Percentiles rank a stretch among this genome's conserved stretches.
phyloP scores from a whole-genome alignment of 139 green algal genomes.

The Dunaliella primolecta region DNA sequence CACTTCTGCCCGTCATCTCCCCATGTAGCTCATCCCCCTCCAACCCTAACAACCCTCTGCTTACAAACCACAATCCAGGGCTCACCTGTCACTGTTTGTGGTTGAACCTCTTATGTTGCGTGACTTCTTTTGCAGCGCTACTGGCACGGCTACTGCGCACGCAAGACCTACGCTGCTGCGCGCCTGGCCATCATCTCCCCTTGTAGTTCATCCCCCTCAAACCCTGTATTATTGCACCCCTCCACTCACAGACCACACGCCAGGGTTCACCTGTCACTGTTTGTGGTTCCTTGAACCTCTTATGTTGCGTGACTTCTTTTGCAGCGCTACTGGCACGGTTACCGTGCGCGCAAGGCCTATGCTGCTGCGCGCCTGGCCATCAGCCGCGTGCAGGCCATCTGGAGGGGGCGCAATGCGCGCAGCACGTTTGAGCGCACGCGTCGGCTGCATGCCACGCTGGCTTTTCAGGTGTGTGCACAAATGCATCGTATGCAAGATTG shows the following conservation, averaged over 20 bases:
- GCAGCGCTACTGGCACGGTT: conserved; percentile 62
- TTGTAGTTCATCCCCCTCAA: too few species aligned
- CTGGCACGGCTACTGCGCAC: conserved; percentile 55
- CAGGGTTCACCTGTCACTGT: not conserved
- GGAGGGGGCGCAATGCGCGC: conserved; percentile 42
- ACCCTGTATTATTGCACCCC: too few species aligned
- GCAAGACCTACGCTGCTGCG: not conserved
- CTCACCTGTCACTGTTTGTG: not conserved
- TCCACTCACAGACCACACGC: not conserved
- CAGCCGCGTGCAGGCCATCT: conserved; percentile 45
- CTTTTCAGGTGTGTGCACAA: conserved; percentile 20
- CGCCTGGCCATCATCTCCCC: not conserved
- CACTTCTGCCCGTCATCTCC: too few species aligned
- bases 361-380: not conserved
- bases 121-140: conserved; percentile 46
- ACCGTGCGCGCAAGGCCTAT: conserved; percentile 47
- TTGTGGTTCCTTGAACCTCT: not conserved
- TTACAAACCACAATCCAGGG: not conserved
- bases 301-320: too few species aligned
- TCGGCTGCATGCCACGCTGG: conserved; percentile 25
- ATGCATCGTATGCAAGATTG: too few species aligned
- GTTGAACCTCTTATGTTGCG: too few species aligned
- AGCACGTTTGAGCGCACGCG: conserved; percentile 28
- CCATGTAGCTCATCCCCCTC: too few species aligned
- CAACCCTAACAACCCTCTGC: not conserved